A percentile compares a stretch with the other conserved stretches of the same genome.
phyloP scores from a whole-genome alignment of 2,329 filamentous ascomycete species.

The Colletotrichum cordylinicola region DNA sequence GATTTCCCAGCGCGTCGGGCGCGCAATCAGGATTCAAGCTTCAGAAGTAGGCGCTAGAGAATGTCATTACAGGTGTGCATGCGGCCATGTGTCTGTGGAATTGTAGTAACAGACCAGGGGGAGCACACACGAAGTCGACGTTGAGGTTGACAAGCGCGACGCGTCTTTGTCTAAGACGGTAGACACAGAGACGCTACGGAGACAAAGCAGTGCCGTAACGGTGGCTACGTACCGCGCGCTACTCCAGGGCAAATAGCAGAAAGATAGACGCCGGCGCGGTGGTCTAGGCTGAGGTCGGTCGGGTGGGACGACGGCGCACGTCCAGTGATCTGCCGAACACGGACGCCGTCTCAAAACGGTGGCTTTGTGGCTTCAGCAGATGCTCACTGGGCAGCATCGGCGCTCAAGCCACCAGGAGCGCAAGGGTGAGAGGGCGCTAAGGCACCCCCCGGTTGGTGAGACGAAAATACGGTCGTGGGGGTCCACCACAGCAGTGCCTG shows the following conservation, averaged over 20 bases:
- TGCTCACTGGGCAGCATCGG: background rate
- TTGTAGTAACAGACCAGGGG: background rate
- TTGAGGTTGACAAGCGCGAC: slow-evolving; percentile 3
- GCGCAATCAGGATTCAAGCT: background rate
- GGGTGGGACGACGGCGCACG: slow-evolving; percentile 1
- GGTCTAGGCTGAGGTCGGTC: background rate
- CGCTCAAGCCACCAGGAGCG: background rate
- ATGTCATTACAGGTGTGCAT: background rate
- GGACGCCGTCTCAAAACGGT: slow-evolving; percentile 10
- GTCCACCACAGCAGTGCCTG: background rate
- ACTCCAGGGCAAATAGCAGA: background rate
- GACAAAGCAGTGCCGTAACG: background rate
- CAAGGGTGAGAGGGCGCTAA: background rate
- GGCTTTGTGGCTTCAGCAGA: slow-evolving; percentile 3
- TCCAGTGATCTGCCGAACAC: slow-evolving; percentile 17
- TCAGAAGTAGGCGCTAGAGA: background rate
- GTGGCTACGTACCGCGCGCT: background rate
- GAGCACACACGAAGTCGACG: background rate
- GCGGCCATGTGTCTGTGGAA: background rate
- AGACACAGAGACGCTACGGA: background rate
- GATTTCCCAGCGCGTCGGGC: background rate
- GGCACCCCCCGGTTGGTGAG: slow-evolving; percentile 1
- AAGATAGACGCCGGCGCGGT: background rate
- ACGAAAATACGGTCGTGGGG: background rate
- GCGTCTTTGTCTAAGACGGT: background rate